Percentiles rank a stretch among this genome's conserved stretches.
Evolutionary conservation across 1,284 basidiomycete genomes (phyloP).

Genomic region (Hymenochaete sp.): DNA sequence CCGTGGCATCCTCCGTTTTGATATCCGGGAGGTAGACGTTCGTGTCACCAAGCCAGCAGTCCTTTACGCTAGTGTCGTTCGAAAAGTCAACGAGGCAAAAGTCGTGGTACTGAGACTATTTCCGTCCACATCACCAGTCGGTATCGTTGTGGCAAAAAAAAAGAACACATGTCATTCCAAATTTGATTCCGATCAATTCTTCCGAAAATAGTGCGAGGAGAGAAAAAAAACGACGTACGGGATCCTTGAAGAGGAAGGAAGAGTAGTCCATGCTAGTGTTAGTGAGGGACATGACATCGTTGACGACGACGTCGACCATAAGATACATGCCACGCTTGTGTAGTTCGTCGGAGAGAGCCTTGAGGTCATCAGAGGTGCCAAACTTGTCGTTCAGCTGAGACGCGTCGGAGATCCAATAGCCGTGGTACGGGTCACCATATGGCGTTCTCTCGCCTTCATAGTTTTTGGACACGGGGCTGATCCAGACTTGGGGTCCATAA

Average conservation of each 20-base stretch:
- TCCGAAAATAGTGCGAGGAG: conserved; percentile 12
- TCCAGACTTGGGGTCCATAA: conserved; percentile 39
- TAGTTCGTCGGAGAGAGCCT: conserved; percentile 51
- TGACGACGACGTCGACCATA: conserved; percentile 75
- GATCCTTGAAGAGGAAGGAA: conserved; percentile 50
- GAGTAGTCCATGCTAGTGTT: conserved; percentile 45
- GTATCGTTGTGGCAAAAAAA: neutral
- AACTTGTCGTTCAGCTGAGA: conserved; percentile 59
- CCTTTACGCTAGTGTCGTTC: conserved; percentile 56
- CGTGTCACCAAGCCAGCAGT: conserved; percentile 70
- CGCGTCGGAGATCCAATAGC: conserved; percentile 62
- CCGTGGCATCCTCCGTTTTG: conserved; percentile 56
- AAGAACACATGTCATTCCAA: no score
- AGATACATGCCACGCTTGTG: conserved; percentile 67
- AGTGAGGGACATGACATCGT: conserved; percentile 59
- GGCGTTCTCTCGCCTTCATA: conserved; percentile 55
- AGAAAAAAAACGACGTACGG: conserved; percentile 27
- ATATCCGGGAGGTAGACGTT: conserved; percentile 63
- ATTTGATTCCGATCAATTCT: neutral
- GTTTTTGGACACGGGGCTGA: conserved; percentile 60
- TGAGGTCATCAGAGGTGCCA: conserved; percentile 61
- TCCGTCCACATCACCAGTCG: neutral
- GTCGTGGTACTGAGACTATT: conserved; percentile 48
- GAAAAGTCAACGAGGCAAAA: conserved; percentile 59
- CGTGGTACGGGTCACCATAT: conserved; percentile 63